Conservation (phyloP, 2,329 filamentous ascomycete genomes). For the Paracoccidioides brasiliensis region DNA sequence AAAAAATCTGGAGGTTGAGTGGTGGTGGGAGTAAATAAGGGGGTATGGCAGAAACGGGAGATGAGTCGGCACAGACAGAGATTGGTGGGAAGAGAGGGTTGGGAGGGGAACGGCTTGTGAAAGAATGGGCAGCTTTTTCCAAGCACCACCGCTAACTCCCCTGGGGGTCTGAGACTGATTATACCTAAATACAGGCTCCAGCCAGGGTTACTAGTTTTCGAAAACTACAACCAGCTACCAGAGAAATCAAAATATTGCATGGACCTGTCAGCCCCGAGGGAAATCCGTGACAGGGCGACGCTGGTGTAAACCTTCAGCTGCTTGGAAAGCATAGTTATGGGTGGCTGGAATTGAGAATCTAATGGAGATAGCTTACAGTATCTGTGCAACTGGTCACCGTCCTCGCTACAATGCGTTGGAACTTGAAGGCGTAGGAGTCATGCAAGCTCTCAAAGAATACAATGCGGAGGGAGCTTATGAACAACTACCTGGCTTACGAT, state of each 20-base stretch:
- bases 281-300: not conserved
- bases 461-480: not conserved
- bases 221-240: not conserved
- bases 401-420: not conserved
- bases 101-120: not conserved
- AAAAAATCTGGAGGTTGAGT: not conserved
- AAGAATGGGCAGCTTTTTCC: not conserved
- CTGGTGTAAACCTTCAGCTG: not conserved
- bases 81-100: constrained; percentile 3
- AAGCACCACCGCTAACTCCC: not conserved
- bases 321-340: not conserved
- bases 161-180: no score
- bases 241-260: not conserved
- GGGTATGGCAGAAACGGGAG: no score
- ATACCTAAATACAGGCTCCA: not conserved
- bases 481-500: no score
- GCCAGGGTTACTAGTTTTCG: not conserved
- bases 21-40: not conserved
- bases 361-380: not conserved
- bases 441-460: not conserved
- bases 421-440: not conserved
- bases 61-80: not conserved
- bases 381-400: not conserved
- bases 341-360: not conserved
- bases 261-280: not conserved